These are phyloP conservation scores for Hygrophorus pudorinus DNA, from an alignment of 768 basidiomycete genomes.

Conservation along the genomic window DNA sequence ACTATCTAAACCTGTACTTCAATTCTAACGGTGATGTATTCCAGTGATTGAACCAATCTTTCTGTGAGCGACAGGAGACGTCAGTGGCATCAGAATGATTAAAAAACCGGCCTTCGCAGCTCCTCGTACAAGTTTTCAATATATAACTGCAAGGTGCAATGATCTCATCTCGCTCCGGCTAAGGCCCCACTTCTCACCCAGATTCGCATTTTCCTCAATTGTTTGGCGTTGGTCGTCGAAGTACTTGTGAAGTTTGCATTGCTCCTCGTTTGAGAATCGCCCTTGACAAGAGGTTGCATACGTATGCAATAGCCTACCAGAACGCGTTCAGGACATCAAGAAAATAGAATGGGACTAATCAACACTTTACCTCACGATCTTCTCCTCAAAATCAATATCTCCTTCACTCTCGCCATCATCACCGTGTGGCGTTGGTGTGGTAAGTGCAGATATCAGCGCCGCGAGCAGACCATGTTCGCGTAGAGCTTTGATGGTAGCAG, in stretches of 20 bases:
- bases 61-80: no score
- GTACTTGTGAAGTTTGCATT: slow-evolving; percentile 18
- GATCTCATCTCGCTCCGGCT: slow-evolving; percentile 16
- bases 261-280: slow-evolving; percentile 18
- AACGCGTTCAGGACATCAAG: background rate
- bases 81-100: no score
- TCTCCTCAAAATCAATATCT: slow-evolving; percentile 61
- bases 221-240: slow-evolving; percentile 13
- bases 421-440: slow-evolving; percentile 51
- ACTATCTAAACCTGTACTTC: no score
- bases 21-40: no score
- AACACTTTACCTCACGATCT: slow-evolving; percentile 35
- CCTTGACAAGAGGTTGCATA: slow-evolving; percentile 35
- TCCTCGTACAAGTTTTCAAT: no score
- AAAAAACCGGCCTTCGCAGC: no score
- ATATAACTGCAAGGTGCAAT: slow-evolving; percentile 8
- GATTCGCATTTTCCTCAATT: slow-evolving; percentile 9
- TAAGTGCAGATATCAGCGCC: slow-evolving; percentile 41
- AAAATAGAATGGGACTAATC: background rate
- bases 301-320: slow-evolving; percentile 38
- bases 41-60: no score
- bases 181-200: slow-evolving; percentile 22
- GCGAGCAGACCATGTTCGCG: slow-evolving; percentile 33
- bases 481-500: slow-evolving; percentile 39
- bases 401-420: slow-evolving; percentile 40